Percentiles rank a stretch among this genome's conserved stretches.
Conservation (phyloP, 2,329 filamentous ascomycete genomes). For the Diaporthe citriasiana region DNA sequence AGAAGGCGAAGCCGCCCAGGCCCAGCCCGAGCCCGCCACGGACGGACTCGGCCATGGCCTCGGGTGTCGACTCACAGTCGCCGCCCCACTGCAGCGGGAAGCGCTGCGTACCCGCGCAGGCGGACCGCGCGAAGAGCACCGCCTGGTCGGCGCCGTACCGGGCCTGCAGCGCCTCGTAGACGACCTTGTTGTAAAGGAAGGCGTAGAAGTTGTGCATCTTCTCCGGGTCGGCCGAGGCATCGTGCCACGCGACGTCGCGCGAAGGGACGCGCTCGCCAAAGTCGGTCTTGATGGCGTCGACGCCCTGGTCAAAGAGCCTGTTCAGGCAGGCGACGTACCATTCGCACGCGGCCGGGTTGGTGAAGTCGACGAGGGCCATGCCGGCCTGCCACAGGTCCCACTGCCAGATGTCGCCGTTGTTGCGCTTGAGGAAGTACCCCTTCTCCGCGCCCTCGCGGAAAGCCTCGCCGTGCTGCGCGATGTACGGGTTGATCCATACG, state of each 20-base stretch:
- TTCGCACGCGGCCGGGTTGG: slow-evolving; percentile 75
- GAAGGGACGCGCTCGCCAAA: slow-evolving; percentile 81
- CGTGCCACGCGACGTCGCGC: slow-evolving; percentile 75
- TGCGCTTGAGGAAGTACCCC: slow-evolving; percentile 78
- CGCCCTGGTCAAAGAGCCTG: slow-evolving; percentile 75
- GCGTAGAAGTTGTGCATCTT: slow-evolving; percentile 85
- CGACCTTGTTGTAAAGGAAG: slow-evolving; percentile 79
- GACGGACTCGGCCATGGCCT: slow-evolving; percentile 77
- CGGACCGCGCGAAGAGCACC: slow-evolving; percentile 76
- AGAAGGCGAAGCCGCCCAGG: slow-evolving; percentile 50
- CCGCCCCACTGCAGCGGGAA: slow-evolving; percentile 82
- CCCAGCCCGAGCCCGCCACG: slow-evolving; percentile 50
- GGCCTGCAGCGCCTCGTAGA: slow-evolving; percentile 75
- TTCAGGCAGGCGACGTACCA: slow-evolving; percentile 77
- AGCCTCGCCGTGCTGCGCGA: slow-evolving; percentile 76
- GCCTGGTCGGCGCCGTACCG: slow-evolving; percentile 67
- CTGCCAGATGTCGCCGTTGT: slow-evolving; percentile 79
- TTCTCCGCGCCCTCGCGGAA: slow-evolving; percentile 75
- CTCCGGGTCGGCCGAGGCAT: slow-evolving; percentile 68
- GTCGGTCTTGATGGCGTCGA: slow-evolving; percentile 82
- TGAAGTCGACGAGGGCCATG: slow-evolving; percentile 82
- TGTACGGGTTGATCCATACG: slow-evolving; percentile 84
- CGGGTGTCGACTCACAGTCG: slow-evolving; percentile 80
- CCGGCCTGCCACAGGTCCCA: slow-evolving; percentile 85
- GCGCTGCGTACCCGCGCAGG: slow-evolving; percentile 76